A percentile compares a stretch with the other conserved stretches of the same genome.
Evolutionary conservation across 2,329 filamentous ascomycete species (phyloP).

Genomic region (Colletotrichum tamarilloi): DNA sequence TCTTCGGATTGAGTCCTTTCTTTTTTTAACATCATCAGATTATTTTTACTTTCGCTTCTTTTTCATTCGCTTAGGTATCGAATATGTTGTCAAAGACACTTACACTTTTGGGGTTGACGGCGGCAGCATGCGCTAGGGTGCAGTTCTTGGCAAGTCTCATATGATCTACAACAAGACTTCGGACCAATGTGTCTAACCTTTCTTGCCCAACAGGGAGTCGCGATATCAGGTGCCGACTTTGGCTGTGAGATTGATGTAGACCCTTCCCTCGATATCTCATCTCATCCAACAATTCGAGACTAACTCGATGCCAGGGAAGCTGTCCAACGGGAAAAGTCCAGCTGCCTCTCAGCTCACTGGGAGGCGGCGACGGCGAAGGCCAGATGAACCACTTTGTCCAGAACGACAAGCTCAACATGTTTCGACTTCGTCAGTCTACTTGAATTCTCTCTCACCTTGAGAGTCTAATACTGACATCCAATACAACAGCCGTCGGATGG

Average conservation of each 20-base stretch:
- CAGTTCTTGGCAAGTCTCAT: slow-evolving; percentile 32
- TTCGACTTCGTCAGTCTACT: slow-evolving; percentile 50
- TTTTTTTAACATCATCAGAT: not conserved
- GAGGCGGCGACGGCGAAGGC: slow-evolving; percentile 51
- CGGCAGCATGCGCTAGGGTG: slow-evolving; percentile 29
- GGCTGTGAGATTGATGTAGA: slow-evolving; percentile 58
- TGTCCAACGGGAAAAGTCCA: slow-evolving; percentile 50
- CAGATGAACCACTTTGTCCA: slow-evolving; percentile 69
- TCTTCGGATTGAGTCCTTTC: slow-evolving; percentile 31
- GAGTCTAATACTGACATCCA: slow-evolving; percentile 43
- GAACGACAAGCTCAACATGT: slow-evolving; percentile 64
- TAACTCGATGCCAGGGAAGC: slow-evolving; percentile 44
- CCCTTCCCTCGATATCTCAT: not conserved
- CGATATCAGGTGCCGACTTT: slow-evolving; percentile 60
- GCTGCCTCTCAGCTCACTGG: slow-evolving; percentile 46
- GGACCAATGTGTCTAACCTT: slow-evolving; percentile 12
- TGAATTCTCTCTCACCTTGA: not conserved
- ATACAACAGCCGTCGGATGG: slow-evolving; percentile 56
- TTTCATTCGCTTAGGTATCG: slow-evolving; percentile 23
- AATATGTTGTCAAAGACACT: slow-evolving; percentile 29
- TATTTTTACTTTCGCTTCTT: slow-evolving; percentile 14
- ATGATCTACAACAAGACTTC: slow-evolving; percentile 16
- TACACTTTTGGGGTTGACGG: slow-evolving; percentile 28
- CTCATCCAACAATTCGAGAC: not conserved
- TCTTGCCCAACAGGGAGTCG: slow-evolving; percentile 46